phyloP scores from a whole-genome alignment of 331 rosid genomes.

The Quercus lobata region DNA sequence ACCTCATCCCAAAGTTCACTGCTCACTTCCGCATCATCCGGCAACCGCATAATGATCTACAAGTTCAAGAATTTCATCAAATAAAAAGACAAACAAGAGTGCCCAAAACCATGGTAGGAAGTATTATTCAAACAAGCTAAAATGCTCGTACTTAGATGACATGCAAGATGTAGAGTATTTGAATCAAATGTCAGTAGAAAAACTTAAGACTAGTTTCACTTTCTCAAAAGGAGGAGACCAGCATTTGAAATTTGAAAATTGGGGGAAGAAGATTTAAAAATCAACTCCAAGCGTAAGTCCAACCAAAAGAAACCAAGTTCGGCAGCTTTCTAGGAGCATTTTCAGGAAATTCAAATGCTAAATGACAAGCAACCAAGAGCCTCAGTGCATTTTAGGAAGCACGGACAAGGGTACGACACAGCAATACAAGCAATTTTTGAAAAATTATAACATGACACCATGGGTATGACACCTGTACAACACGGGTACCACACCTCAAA shows the following conservation, averaged over 20 bases:
- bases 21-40: slow-evolving; percentile 94
- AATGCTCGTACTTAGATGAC: not conserved
- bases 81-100: not conserved
- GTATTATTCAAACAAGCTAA: not conserved
- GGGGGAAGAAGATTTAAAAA: not conserved
- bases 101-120: not conserved
- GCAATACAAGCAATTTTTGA: too few species aligned
- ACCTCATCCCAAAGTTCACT: slow-evolving; percentile 86
- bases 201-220: not conserved
- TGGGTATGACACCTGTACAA: too few species aligned
- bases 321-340: not conserved
- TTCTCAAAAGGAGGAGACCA: not conserved
- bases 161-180: not conserved
- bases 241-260: not conserved
- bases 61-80: slow-evolving; percentile 18
- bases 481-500: too few species aligned
- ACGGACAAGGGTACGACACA: too few species aligned
- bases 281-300: not conserved
- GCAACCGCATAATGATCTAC: slow-evolving; percentile 83
- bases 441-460: too few species aligned
- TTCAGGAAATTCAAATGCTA: not conserved
- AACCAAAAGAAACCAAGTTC: not conserved
- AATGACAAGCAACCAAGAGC: not conserved
- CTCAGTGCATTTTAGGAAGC: not conserved
- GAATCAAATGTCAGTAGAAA: not conserved